Evolutionary conservation across 805 yeast genomes (phyloP).

Genomic region (Ogataea allantospora): DNA sequence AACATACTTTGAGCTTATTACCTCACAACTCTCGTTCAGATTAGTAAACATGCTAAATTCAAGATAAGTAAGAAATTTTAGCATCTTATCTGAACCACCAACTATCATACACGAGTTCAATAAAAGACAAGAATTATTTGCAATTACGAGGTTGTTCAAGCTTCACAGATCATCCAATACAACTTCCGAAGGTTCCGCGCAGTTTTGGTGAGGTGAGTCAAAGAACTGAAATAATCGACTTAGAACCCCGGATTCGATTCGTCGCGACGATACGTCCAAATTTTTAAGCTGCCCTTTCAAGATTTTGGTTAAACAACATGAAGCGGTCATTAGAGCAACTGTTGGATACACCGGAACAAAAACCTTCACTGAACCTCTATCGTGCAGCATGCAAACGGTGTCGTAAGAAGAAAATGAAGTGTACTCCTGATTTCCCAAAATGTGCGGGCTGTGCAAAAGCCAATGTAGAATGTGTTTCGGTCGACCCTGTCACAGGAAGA

Average conservation of each 20-base stretch:
- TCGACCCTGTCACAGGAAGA: constrained; percentile 87
- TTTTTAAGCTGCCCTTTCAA: neutral
- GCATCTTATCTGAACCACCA: no score
- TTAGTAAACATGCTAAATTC: neutral
- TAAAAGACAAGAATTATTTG: no score
- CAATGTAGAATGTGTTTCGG: constrained; percentile 71
- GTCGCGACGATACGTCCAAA: constrained; percentile 7
- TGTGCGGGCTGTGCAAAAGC: constrained; percentile 64
- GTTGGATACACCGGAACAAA: constrained; percentile 6
- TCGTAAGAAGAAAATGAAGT: constrained; percentile 60
- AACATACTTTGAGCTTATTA: neutral
- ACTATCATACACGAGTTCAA: no score
- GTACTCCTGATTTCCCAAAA: constrained; percentile 67
- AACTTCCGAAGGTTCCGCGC: no score
- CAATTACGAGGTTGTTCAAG: no score
- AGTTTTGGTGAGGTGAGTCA: no score
- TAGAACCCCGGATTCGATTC: neutral
- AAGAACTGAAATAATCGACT: no score
- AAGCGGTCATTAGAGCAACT: constrained; percentile 11
- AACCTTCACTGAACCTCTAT: constrained; percentile 6
- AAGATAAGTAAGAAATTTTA: no score
- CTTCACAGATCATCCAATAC: no score
- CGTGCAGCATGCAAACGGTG: constrained; percentile 75
- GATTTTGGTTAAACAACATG: no score
- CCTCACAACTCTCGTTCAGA: neutral